phyloP scores from a whole-genome alignment of 495 filamentous ascomycete species.

The Aspergillus olivimuriae region DNA sequence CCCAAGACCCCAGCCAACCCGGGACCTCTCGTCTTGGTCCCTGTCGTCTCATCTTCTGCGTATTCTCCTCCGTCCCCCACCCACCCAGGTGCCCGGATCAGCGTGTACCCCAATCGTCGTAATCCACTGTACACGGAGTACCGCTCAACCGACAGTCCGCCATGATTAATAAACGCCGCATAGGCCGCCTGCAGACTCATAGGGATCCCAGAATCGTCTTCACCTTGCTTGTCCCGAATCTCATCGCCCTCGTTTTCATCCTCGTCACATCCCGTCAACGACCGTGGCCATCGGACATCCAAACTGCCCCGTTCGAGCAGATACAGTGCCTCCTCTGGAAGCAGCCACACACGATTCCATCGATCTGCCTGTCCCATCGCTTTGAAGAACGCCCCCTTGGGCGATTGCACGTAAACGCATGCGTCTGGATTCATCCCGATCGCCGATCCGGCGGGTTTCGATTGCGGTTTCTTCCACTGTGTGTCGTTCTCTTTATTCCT shows the following conservation, averaged over 20 bases:
- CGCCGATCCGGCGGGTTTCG: slow-evolving; percentile 18
- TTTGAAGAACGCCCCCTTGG: slow-evolving; percentile 48
- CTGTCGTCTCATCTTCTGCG: slow-evolving; percentile 2
- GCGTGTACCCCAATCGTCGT: slow-evolving; percentile 74
- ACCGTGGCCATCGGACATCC: slow-evolving; percentile 72
- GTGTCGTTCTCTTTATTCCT: background rate
- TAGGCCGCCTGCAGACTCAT: slow-evolving; percentile 90
- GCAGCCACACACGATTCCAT: slow-evolving; percentile 61
- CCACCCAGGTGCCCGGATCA: slow-evolving; percentile 61
- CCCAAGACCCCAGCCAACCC: slow-evolving; percentile 30
- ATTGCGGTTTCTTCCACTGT: background rate
- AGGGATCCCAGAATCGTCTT: slow-evolving; percentile 57
- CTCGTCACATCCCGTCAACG: slow-evolving; percentile 22
- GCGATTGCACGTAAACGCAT: slow-evolving; percentile 38
- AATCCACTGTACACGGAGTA: slow-evolving; percentile 82
- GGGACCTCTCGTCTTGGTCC: slow-evolving; percentile 13
- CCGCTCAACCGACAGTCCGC: slow-evolving; percentile 65
- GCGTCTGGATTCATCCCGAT: slow-evolving; percentile 25
- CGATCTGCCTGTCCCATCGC: slow-evolving; percentile 53
- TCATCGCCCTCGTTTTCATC: slow-evolving; percentile 11
- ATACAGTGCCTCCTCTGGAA: slow-evolving; percentile 91
- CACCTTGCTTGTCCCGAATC: too few species aligned
- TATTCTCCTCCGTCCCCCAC: slow-evolving; percentile 20
- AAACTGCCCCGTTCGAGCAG: slow-evolving; percentile 79
- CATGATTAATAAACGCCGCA: slow-evolving; percentile 63